These are phyloP conservation scores for Intubia oerlemansii DNA, from an alignment of 2,329 filamentous ascomycete genomes.

Conservation along the genomic window DNA sequence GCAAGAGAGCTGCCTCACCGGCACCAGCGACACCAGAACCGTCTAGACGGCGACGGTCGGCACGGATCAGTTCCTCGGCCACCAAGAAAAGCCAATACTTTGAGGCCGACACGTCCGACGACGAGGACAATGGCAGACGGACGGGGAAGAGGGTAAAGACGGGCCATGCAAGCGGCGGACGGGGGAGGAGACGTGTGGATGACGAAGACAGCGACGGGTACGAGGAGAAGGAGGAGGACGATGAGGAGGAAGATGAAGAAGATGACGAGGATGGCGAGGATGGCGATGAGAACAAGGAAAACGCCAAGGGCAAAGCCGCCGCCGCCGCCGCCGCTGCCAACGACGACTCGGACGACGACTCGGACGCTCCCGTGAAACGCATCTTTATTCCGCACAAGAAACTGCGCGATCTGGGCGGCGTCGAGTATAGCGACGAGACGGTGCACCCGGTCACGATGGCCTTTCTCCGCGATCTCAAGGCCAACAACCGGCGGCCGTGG, in stretches of 20 bases:
- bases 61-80: slow-evolving; percentile 20
- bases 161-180: too few relatives aligned
- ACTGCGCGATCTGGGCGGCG: slow-evolving; percentile 18
- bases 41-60: slow-evolving; percentile 26
- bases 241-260: too few relatives aligned
- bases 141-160: slow-evolving; percentile 7
- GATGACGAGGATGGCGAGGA: too few relatives aligned
- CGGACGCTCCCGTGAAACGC: too few relatives aligned
- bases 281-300: too few relatives aligned
- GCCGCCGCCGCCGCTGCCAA: slow-evolving; percentile 9
- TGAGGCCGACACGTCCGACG: slow-evolving; percentile 15
- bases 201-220: slow-evolving; percentile 1
- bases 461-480: slow-evolving; percentile 36
- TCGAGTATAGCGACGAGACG: slow-evolving; percentile 27
- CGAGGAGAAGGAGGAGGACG: not conserved
- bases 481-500: slow-evolving; percentile 37
- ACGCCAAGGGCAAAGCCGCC: slow-evolving; percentile 3
- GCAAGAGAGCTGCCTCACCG: too few relatives aligned
- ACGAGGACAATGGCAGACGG: not conserved
- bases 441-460: slow-evolving; percentile 35
- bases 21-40: too few relatives aligned
- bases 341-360: slow-evolving; percentile 9
- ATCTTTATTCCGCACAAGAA: slow-evolving; percentile 20
- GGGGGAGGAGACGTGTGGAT: too few relatives aligned
- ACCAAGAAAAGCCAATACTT: slow-evolving; percentile 28